Conservation (phyloP, 2,329 filamentous ascomycete genomes). For the Blastomyces emzantsi region DNA sequence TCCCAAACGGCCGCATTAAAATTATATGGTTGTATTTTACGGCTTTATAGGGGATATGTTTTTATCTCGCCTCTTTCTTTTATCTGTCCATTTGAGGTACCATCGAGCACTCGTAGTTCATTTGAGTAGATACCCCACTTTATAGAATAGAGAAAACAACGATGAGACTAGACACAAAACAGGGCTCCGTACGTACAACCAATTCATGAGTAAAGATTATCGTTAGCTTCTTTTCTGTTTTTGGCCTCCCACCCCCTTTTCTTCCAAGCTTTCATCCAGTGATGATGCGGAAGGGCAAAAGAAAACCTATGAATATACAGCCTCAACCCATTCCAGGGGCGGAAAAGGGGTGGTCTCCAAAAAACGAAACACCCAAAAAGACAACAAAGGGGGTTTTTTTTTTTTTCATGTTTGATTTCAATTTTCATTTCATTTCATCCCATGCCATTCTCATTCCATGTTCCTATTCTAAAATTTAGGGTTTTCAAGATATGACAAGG, state of each 20-base stretch:
- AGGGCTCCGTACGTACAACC: too few species aligned
- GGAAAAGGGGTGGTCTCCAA: too few species aligned
- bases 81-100: neutral
- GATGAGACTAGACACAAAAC: neutral
- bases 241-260: neutral
- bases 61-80: neutral
- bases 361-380: neutral
- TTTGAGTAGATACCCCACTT: neutral
- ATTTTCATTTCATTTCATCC: neutral
- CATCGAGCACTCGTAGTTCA: neutral
- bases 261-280: too few species aligned
- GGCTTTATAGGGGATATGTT: neutral
- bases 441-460: neutral
- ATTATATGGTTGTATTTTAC: neutral
- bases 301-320: neutral
- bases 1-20: too few species aligned
- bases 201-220: neutral
- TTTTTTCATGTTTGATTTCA: neutral
- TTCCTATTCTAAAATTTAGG: neutral
- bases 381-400: neutral
- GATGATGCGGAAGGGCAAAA: neutral
- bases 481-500: neutral
- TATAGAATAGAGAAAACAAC: too few species aligned
- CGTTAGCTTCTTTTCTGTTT: too few species aligned
- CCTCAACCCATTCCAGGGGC: too few species aligned